Evolutionary conservation across 2,329 filamentous ascomycete genomes (phyloP).

Genomic region (Colletotrichum tropicicola): DNA sequence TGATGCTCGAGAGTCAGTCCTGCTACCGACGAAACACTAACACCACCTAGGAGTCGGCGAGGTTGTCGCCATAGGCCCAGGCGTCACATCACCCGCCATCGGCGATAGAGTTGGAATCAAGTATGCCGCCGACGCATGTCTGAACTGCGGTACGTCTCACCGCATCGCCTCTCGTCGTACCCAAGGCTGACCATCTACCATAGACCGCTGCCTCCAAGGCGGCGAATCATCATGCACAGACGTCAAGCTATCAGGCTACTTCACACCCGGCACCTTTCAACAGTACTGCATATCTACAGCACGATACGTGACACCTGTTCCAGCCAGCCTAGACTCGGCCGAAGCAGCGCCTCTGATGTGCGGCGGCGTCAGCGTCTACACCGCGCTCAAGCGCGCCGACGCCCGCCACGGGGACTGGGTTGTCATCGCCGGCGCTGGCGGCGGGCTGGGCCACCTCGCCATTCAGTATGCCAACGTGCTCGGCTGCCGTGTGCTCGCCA

Average conservation of each 20-base stretch:
- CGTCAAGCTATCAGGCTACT: slow-evolving; percentile 37
- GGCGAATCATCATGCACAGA: slow-evolving; percentile 33
- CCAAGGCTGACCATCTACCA: not conserved
- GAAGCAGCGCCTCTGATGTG: slow-evolving; percentile 70
- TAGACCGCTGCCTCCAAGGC: slow-evolving; percentile 33
- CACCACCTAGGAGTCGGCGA: slow-evolving; percentile 19
- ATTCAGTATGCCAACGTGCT: slow-evolving; percentile 40
- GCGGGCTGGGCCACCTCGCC: slow-evolving; percentile 40
- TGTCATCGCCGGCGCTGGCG: slow-evolving; percentile 40
- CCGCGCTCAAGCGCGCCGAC: slow-evolving; percentile 54
- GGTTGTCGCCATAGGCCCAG: slow-evolving; percentile 28
- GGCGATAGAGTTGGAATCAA: slow-evolving; percentile 33
- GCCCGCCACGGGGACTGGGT: slow-evolving; percentile 37
- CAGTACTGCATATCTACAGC: slow-evolving; percentile 33
- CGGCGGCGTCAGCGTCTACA: slow-evolving; percentile 71
- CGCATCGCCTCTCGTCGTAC: not conserved
- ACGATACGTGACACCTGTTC: slow-evolving; percentile 55
- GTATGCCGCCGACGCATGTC: slow-evolving; percentile 34
- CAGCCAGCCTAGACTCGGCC: slow-evolving; percentile 43
- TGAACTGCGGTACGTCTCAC: slow-evolving; percentile 28
- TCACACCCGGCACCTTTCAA: slow-evolving; percentile 37
- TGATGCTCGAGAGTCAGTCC: not conserved
- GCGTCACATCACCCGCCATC: slow-evolving; percentile 28
- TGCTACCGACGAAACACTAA: not conserved
- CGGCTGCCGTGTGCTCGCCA: slow-evolving; percentile 38